phyloP scores from a whole-genome alignment of 306 rosid species.

The Rubus idaeus region DNA sequence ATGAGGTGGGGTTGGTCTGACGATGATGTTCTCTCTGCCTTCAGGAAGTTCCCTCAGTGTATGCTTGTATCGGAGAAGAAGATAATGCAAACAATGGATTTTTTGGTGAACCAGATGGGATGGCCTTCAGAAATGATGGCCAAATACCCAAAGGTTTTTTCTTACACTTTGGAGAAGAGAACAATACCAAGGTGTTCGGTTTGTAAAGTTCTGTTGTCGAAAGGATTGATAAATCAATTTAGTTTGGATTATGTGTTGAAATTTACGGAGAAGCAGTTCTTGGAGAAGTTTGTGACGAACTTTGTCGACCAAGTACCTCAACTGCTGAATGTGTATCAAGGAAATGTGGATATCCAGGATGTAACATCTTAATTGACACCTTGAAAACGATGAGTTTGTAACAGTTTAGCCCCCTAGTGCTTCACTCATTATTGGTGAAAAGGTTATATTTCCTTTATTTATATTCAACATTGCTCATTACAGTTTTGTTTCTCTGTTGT shows the following conservation, averaged over 20 bases:
- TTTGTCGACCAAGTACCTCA: constrained; percentile 19
- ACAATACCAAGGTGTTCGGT: constrained; percentile 29
- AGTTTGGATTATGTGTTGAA: not conserved
- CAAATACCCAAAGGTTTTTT: not conserved
- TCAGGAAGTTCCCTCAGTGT: constrained; percentile 19
- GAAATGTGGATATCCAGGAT: constrained; percentile 13
- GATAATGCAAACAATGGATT: constrained; percentile 21
- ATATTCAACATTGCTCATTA: too few species aligned
- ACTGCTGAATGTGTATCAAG: constrained; percentile 20
- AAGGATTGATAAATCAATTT: constrained; percentile 26
- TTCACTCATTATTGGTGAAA: too few species aligned
- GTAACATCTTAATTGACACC: not conserved
- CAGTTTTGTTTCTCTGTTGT: too few species aligned
- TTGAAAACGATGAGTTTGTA: too few species aligned
- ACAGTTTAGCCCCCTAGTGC: too few species aligned
- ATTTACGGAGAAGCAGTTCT: constrained; percentile 17
- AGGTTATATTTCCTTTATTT: too few species aligned
- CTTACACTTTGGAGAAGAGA: constrained; percentile 30
- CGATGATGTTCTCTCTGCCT: constrained; percentile 14
- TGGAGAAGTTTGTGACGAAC: constrained; percentile 27
- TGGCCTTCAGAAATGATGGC: constrained; percentile 6
- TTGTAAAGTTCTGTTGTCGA: constrained; percentile 19
- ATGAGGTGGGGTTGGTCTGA: constrained; percentile 33
- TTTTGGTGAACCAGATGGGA: constrained; percentile 30
- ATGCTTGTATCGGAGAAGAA: constrained; percentile 23